Percentiles rank a stretch among this genome's conserved stretches.
These are phyloP conservation scores for Pigoraptor vietnamica DNA, from an alignment of 78 protist genomes.

Conservation along the genomic window DNA sequence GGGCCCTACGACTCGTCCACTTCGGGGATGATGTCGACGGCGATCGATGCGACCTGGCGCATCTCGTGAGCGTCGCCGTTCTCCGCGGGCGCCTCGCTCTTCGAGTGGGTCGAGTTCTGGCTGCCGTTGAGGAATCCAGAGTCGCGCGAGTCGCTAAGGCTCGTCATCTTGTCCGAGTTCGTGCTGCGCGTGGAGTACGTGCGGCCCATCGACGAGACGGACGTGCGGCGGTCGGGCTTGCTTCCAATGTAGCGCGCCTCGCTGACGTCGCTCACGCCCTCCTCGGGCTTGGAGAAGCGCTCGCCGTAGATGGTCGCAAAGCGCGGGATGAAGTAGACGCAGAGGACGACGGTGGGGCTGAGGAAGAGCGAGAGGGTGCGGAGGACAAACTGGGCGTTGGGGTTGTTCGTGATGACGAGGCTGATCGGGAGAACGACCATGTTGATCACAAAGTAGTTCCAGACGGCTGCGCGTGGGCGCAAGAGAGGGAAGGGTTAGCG, in stretches of 20 bases:
- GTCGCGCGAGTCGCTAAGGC: not conserved
- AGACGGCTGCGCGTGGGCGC: no score
- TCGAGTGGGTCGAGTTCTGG: no score
- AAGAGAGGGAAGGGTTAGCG: no score
- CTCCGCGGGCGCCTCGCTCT: not conserved
- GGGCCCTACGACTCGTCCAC: not conserved
- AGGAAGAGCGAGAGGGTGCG: not conserved
- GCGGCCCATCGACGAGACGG: not conserved
- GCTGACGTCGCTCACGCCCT: not conserved
- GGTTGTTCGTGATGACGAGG: not conserved
- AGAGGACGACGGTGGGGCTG: not conserved
- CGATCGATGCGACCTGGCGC: not conserved
- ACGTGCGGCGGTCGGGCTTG: not conserved
- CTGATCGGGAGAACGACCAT: not conserved
- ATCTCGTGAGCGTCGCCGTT: not conserved
- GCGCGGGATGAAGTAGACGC: not conserved
- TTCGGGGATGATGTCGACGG: not conserved
- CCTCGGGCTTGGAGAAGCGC: not conserved
- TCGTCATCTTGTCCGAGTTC: not conserved
- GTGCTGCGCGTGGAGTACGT: not conserved
- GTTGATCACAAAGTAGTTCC: not conserved
- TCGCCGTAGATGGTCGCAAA: not conserved
- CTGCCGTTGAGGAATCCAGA: not conserved
- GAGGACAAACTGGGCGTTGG: not conserved
- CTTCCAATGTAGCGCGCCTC: not conserved